phyloP scores from a whole-genome alignment of 2,329 filamentous ascomycete species.

The Penicillium expansum region DNA sequence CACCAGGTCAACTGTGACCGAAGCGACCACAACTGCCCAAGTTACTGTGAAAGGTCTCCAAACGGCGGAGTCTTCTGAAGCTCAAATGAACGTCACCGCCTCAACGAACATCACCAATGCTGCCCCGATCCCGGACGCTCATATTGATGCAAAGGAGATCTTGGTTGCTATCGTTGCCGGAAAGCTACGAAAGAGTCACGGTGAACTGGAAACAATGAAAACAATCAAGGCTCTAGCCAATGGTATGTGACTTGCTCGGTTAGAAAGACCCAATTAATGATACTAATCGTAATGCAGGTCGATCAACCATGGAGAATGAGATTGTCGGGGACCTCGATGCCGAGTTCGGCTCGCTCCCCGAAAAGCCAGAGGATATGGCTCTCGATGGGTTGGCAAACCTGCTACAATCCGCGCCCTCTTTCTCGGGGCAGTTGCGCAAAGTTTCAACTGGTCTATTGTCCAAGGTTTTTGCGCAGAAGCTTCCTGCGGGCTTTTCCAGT shows the following conservation, averaged over 20 bases:
- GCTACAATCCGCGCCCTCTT: slow-evolving; percentile 25
- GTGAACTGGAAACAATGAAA: slow-evolving; percentile 27
- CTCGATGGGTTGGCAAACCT: slow-evolving; percentile 32
- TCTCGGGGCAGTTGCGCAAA: slow-evolving; percentile 34
- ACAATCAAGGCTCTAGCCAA: slow-evolving; percentile 1
- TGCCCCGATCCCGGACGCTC: neutral
- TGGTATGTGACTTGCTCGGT: neutral
- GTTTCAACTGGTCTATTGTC: slow-evolving; percentile 30
- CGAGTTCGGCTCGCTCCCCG: slow-evolving; percentile 44
- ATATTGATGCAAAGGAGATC: slow-evolving; percentile 34
- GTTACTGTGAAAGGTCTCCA: neutral
- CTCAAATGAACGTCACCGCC: neutral
- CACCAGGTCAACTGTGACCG: neutral
- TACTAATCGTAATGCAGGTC: slow-evolving; percentile 24
- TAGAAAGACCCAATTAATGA: neutral
- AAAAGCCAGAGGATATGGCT: slow-evolving; percentile 41
- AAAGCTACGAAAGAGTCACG: slow-evolving; percentile 31
- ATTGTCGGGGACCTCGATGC: slow-evolving; percentile 43
- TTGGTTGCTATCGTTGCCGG: slow-evolving; percentile 34
- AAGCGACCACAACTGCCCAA: neutral
- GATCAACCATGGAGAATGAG: slow-evolving; percentile 48
- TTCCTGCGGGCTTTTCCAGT: slow-evolving; percentile 30
- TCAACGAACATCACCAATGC: neutral
- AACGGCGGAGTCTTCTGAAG: neutral
- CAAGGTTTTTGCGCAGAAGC: slow-evolving; percentile 29